A percentile compares a stretch with the other conserved stretches of the same genome.
These are phyloP conservation scores for Echites panduratus DNA, from an alignment of 257 asterid genomes.

Conservation along the genomic window DNA sequence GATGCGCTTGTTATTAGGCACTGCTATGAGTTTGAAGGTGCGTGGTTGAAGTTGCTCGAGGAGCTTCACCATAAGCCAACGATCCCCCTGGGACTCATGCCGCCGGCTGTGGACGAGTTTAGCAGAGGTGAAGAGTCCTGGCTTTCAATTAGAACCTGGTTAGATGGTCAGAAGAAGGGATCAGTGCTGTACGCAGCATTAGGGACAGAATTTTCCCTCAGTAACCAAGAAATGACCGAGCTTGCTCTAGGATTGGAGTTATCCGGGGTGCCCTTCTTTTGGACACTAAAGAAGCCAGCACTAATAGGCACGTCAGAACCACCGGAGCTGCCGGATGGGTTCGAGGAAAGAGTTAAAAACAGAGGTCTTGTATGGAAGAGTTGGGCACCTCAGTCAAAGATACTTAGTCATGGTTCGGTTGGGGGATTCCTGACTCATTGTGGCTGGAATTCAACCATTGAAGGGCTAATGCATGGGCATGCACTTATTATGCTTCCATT, in stretches of 20 bases:
- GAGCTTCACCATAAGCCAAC: constrained; percentile 15
- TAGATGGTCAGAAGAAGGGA: constrained; percentile 13
- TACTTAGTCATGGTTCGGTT: constrained; percentile 22
- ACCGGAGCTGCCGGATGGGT: constrained; percentile 21
- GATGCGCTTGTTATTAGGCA: constrained; percentile 19
- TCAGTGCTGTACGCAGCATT: constrained; percentile 26
- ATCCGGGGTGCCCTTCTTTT: constrained; percentile 23
- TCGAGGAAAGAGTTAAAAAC: constrained; percentile 17
- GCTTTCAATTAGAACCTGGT: constrained; percentile 14
- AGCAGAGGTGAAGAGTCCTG: constrained; percentile 5
- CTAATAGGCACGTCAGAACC: not conserved
- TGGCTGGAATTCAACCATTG: constrained; percentile 31
- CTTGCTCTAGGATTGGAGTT: constrained; percentile 29
- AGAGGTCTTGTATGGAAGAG: constrained; percentile 28
- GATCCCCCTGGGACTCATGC: constrained; percentile 27
- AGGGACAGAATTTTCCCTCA: constrained; percentile 25
- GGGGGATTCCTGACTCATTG: constrained; percentile 31
- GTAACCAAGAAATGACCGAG: constrained; percentile 26
- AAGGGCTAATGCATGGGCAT: constrained; percentile 24
- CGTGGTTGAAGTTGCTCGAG: constrained; percentile 26
- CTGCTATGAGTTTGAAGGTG: constrained; percentile 19
- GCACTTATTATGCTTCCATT: constrained; percentile 32
- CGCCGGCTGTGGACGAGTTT: constrained; percentile 2
- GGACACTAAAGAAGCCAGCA: constrained; percentile 26
- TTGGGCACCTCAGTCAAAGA: constrained; percentile 33